These are phyloP conservation scores for Tremellales sp. DNA, from an alignment of 1,284 basidiomycete genomes.

Conservation along the genomic window DNA sequence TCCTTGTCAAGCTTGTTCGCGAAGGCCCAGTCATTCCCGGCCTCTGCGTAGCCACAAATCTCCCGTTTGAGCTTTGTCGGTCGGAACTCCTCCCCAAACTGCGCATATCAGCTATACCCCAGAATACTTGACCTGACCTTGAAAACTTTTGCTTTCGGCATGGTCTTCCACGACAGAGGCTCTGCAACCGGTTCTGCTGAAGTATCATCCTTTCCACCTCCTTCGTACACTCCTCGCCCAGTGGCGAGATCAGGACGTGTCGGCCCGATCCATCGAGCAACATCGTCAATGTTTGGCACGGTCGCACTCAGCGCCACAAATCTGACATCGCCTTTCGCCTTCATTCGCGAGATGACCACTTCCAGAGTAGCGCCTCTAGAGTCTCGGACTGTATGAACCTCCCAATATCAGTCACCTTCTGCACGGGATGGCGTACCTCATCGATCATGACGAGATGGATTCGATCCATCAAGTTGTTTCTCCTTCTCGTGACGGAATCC, in stretches of 20 bases:
- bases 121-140: slow-evolving; percentile 53
- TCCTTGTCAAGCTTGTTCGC: slow-evolving; percentile 67
- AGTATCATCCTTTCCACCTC: slow-evolving; percentile 14
- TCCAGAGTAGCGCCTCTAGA: slow-evolving; percentile 84
- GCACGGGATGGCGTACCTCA: no score
- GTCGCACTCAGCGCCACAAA: slow-evolving; percentile 91
- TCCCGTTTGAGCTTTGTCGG: slow-evolving; percentile 74
- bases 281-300: slow-evolving; percentile 85
- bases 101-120: slow-evolving; percentile 7
- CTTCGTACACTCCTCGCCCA: slow-evolving; percentile 15
- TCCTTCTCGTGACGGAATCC: slow-evolving; percentile 79
- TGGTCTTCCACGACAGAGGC: slow-evolving; percentile 30
- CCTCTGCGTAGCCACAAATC: slow-evolving; percentile 60
- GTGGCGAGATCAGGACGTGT: slow-evolving; percentile 5
- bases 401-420: slow-evolving; percentile 12
- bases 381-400: slow-evolving; percentile 93
- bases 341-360: slow-evolving; percentile 88
- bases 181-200: slow-evolving; percentile 1
- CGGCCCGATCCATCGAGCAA: slow-evolving; percentile 81
- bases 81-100: slow-evolving; percentile 89
- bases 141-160: slow-evolving; percentile 63
- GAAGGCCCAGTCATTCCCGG: slow-evolving; percentile 76
- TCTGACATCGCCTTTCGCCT: slow-evolving; percentile 61
- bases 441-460: slow-evolving; percentile 74
- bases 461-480: slow-evolving; percentile 50